Base-by-base conservation (phyloP, 73 alveolate genomes). In the Durusdinium trenchii region DNA sequence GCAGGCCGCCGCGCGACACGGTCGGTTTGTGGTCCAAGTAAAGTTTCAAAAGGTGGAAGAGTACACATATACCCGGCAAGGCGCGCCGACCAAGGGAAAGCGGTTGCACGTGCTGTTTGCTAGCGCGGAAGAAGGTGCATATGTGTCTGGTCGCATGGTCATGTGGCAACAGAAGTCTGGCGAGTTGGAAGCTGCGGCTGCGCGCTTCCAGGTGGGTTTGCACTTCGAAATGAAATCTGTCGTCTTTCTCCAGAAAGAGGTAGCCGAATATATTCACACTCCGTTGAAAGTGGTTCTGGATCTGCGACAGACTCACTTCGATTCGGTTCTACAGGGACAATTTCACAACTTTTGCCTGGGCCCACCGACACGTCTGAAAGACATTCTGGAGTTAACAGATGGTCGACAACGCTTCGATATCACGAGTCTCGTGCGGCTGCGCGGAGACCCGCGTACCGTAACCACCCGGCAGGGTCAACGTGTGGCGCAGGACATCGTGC, bases 191-290 rank as follows among this genome's bases (percentile, higher is more conserved):
- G 47, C 84, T 38, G 84, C 84, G 84, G 84, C 51, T 73, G 47
- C 84, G 84, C 84, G 84, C 51, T 73, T 73, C 84, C 23, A 73
- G 36, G 52, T 73, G 26, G 84, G 84, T 28, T n/a, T n/a, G 51
- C 84, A 73, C 51, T 73, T 73, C 36, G 52, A 73, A 51, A 73
- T 73, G 84, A n/a, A 48, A 6, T 18, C 10, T 7, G 84, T 73
- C 30, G 47, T 23, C 18, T 73, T 73, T 28, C 36, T 73, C 32
- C 52, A 73, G 30, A 73, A 73, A 3, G 84, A 73, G 28, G 52
- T 7, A n/a, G 51, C 46, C 9, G 28, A 38, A 36, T 73, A 73
- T 28, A 73, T 73, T 28, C 7, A 28, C 36, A 73, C 52, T 26
- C 84, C 84, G 23, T 28, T 73, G 46, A 73, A 73, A 38, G 28